These are phyloP conservation scores for Warburgia ugandensis DNA, from an alignment of 164 flowering plant species.

Conservation along the genomic window DNA sequence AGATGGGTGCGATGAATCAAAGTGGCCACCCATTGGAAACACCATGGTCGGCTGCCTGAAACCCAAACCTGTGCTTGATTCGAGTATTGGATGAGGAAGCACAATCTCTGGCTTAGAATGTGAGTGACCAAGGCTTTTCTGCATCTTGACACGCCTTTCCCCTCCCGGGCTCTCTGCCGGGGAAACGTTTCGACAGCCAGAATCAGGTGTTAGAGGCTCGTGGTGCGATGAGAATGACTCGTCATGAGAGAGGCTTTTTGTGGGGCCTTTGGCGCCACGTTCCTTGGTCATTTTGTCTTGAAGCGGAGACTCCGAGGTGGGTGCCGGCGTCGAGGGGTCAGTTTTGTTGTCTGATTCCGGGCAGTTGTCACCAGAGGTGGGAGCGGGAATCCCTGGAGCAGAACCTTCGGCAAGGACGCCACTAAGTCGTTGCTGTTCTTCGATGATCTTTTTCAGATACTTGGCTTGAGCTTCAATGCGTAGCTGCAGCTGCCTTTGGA, in stretches of 20 bases:
- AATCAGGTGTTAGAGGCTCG: constrained; percentile 90
- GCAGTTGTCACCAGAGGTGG: constrained; percentile 31
- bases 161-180: constrained; percentile 4
- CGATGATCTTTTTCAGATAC: constrained; percentile 88
- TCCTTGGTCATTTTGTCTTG: constrained; percentile 35
- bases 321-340: constrained; percentile 75
- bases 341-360: constrained; percentile 50
- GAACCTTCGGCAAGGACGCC: constrained; percentile 56
- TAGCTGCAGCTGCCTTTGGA: constrained; percentile 86
- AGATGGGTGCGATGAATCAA: constrained; percentile 24
- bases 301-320: constrained; percentile 57
- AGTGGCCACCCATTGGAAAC: constrained; percentile 30
- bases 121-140: constrained; percentile 19
- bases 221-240: constrained; percentile 74
- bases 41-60: constrained; percentile 31
- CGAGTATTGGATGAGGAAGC: constrained; percentile 58
- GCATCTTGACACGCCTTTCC: constrained; percentile 49
- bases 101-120: constrained; percentile 33
- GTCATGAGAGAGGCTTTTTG: constrained; percentile 49
- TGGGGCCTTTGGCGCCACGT: constrained; percentile 13
- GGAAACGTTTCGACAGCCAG: constrained; percentile 35
- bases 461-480: constrained; percentile 97
- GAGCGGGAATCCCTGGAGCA: constrained; percentile 25
- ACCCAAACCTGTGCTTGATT: constrained; percentile 47
- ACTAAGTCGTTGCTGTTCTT: constrained; percentile 84